Evolutionary conservation across 768 basidiomycete species (phyloP).

Genomic region (Scleroderma bovista): DNA sequence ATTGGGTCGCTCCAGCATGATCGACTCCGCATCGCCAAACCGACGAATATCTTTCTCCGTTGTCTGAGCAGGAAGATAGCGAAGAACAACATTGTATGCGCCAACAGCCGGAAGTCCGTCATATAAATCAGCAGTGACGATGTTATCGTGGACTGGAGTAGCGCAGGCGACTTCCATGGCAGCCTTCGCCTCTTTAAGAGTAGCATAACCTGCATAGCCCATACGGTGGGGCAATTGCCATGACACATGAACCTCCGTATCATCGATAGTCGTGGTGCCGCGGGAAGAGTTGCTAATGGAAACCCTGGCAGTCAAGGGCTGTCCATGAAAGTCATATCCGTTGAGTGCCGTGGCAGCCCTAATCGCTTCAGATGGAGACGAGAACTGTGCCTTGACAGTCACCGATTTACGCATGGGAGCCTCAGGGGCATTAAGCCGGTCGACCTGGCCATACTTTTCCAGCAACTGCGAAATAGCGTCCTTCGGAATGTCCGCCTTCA

Average conservation of each 20-base stretch:
- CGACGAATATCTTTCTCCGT: constrained; percentile 37
- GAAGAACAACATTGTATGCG: constrained; percentile 55
- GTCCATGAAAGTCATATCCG: constrained; percentile 35
- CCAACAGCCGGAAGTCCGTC: constrained; percentile 55
- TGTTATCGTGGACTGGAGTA: constrained; percentile 32
- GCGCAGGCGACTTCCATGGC: constrained; percentile 43
- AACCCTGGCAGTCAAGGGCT: constrained; percentile 40
- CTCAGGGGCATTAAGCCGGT: constrained; percentile 32
- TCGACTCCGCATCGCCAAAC: constrained; percentile 43
- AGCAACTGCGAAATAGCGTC: constrained; percentile 36
- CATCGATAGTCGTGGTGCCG: constrained; percentile 39
- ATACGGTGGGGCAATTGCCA: constrained; percentile 55
- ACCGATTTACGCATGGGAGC: constrained; percentile 17
- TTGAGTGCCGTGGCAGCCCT: constrained; percentile 50
- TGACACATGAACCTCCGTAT: constrained; percentile 50
- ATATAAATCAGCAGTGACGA: constrained; percentile 46
- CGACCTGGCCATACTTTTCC: constrained; percentile 41
- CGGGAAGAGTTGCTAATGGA: constrained; percentile 34
- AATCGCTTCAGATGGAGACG: constrained; percentile 43
- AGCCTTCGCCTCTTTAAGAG: constrained; percentile 40
- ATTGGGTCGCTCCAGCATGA: constrained; percentile 49
- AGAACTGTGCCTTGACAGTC: constrained; percentile 42
- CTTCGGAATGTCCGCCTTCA: constrained; percentile 35
- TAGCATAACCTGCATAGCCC: constrained; percentile 61
- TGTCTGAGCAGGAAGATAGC: constrained; percentile 43